phyloP scores from a whole-genome alignment of 352 stramenopile genomes.

The Phytophthora palmivora region DNA sequence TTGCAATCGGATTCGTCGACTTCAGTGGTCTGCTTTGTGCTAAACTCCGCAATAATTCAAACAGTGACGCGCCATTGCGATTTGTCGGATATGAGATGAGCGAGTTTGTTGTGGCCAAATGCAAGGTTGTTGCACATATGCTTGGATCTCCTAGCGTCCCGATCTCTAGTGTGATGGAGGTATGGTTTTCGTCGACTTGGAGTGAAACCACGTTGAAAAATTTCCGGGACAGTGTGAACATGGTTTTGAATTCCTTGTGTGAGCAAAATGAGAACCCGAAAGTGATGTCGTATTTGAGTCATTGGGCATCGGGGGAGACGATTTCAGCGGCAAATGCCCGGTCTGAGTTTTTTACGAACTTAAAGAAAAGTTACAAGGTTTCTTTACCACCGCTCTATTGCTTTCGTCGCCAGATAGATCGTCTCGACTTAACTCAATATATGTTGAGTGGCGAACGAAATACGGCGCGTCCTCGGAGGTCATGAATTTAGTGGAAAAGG shows the following conservation, averaged over 20 bases:
- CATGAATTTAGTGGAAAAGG: slow-evolving; percentile 6
- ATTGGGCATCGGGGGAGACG: slow-evolving; percentile 23
- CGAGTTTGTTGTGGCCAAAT: slow-evolving; percentile 37
- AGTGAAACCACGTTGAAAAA: slow-evolving; percentile 20
- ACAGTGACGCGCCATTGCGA: slow-evolving; percentile 3
- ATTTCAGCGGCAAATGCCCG: slow-evolving; percentile 28
- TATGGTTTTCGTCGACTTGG: slow-evolving; percentile 41
- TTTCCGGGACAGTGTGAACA: slow-evolving; percentile 19
- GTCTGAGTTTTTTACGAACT: slow-evolving; percentile 21
- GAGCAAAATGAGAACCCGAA: slow-evolving; percentile 21
- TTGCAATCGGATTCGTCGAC: slow-evolving; percentile 36
- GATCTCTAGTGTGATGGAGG: slow-evolving; percentile 34
- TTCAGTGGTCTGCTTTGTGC: slow-evolving; percentile 27
- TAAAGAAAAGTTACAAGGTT: slow-evolving; percentile 2
- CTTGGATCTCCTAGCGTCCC: slow-evolving; percentile 11
- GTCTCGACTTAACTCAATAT: slow-evolving; percentile 26
- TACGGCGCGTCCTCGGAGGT: slow-evolving; percentile 12
- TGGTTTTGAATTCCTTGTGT: slow-evolving; percentile 7
- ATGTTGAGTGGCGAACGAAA: slow-evolving; percentile 31
- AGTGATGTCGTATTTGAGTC: slow-evolving; percentile 26
- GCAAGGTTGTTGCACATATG: slow-evolving; percentile 37
- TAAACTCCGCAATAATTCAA: slow-evolving; percentile 10
- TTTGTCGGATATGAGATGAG: slow-evolving; percentile 42
- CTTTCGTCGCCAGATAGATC: slow-evolving; percentile 30
- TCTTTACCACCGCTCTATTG: neutral